Base-by-base conservation (phyloP, 2,329 filamentous ascomycete genomes). In the Diaporthe capsici region DNA sequence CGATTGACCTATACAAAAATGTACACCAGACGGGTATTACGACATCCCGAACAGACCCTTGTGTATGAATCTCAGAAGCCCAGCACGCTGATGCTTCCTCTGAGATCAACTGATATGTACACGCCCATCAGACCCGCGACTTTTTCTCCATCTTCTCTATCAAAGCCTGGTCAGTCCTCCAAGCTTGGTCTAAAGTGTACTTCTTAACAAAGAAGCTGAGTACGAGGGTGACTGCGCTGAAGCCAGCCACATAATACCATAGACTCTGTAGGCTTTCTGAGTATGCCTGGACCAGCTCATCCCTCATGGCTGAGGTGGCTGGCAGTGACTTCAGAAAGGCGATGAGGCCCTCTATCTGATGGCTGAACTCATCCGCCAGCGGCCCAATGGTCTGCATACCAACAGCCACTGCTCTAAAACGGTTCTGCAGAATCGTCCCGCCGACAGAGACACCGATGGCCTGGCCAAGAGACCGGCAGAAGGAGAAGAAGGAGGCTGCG, bases 381-480 rank as follows among this genome's bases (percentile, higher is more conserved):
- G 65, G 44, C 8, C 25, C 65, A 28, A 68, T 68, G 22, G 65
- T 68, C n/a, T 37, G 31, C 1, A 68, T 49, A 49, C 65, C 47
- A 13, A 22, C 8, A 7, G 65, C 65, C 4, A 68, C 47, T 51
- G 22, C 47, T 53, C 17, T 68, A n/a, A 68, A 68, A 53, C 65
- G 65, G 31, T 68, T 68, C 20, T 68, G 65, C n/a, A 68, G n/a
- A 8, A 78, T 78, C 1, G 76, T 72, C 34, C 76, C 76, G 28
- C 77, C 77, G 17, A 79, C 65, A 13, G 75, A 74, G 25, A 79
- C 78, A 10, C 78, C 78, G 7, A 79, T 73, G 2, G 77, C 76
- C 31, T 73, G 74, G 4, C 78, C 78, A 20, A 79, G 71, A 15
- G 77, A 76, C n/a, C 78, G 73, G 20, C 34, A 25, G 60, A 73